Evolutionary conservation across 2,329 filamentous ascomycete genomes (phyloP), one percentile per base, ranked within the genome.

Genomic region (Leptographium flavum): DNA sequence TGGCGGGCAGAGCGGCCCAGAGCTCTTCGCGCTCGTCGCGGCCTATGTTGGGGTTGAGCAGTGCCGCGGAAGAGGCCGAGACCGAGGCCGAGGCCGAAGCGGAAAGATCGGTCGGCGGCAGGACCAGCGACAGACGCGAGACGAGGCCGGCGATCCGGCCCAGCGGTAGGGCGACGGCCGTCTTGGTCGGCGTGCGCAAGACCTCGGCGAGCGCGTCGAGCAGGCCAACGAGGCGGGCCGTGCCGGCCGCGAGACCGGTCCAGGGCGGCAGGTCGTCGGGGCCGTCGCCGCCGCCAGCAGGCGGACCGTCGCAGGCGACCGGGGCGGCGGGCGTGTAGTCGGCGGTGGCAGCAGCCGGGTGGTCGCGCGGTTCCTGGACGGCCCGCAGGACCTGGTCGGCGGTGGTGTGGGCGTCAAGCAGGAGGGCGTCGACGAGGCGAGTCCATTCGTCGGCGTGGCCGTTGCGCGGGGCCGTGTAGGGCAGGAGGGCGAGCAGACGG

Each of bases 11-110:
- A 17, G 76, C 68, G 39, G 73, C 66, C 75, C 83, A 88, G 4
- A 95, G 69, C 38, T 80, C 76, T 44, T 94, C 86, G 49, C 81
- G 81, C 61, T 95, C 90, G 42, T 93, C 84, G 49, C 82, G 76
- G 28, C 79, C 73, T 50, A 92, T 76, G 50, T 85, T 81, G 8
- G 79, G 69, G 53, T 87, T 88, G 48, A 79, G 68, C 49, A 80
- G 74, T n/a, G n/a, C n/a, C n/a, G n/a, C n/a, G n/a, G n/a, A n/a
- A n/a, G n/a, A n/a, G n/a, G n/a, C n/a, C n/a, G n/a, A n/a, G n/a
- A n/a, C n/a, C n/a, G n/a, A n/a, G n/a, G n/a, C n/a, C n/a, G n/a
- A n/a, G n/a, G n/a, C n/a, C n/a, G n/a, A n/a, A n/a, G n/a, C n/a
- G n/a, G n/a, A 76, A 62, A 2, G 65, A 68, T 52, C 68, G 30